phyloP scores from a whole-genome alignment of 2,329 filamentous ascomycete genomes.

The Myriosclerotinia duriaeana region DNA sequence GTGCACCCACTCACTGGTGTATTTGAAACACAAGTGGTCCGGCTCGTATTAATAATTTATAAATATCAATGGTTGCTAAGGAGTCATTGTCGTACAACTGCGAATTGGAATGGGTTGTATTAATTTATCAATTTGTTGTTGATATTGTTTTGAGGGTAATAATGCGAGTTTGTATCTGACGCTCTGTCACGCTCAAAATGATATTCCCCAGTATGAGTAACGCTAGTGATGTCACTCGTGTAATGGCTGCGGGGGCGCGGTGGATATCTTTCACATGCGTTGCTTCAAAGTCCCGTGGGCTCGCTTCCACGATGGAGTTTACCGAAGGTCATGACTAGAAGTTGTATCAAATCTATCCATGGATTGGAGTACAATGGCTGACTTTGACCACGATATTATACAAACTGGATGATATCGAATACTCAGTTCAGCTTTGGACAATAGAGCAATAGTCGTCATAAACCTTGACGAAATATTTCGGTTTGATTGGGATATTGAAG shows the following conservation, averaged over 20 bases:
- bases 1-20: neutral
- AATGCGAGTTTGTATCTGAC: too few species aligned
- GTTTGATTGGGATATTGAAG: neutral
- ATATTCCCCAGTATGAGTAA: neutral
- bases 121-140: too few species aligned
- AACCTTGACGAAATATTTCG: neutral
- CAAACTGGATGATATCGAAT: too few species aligned
- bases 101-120: neutral
- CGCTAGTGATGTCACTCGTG: neutral
- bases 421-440: too few species aligned
- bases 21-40: neutral
- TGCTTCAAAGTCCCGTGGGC: neutral
- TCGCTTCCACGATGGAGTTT: too few species aligned
- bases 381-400: too few species aligned
- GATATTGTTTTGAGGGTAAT: too few species aligned
- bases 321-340: too few species aligned
- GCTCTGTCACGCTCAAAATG: too few species aligned
- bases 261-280: neutral
- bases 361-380: too few species aligned
- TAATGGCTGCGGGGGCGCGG: neutral
- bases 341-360: too few species aligned
- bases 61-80: neutral
- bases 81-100: neutral
- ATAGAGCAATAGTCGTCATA: too few species aligned
- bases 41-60: conserved; percentile 3